Percentiles rank a stretch among this genome's conserved stretches.
phyloP scores from a whole-genome alignment of 1,284 basidiomycete species.

The Quambalaria eucalypti region DNA sequence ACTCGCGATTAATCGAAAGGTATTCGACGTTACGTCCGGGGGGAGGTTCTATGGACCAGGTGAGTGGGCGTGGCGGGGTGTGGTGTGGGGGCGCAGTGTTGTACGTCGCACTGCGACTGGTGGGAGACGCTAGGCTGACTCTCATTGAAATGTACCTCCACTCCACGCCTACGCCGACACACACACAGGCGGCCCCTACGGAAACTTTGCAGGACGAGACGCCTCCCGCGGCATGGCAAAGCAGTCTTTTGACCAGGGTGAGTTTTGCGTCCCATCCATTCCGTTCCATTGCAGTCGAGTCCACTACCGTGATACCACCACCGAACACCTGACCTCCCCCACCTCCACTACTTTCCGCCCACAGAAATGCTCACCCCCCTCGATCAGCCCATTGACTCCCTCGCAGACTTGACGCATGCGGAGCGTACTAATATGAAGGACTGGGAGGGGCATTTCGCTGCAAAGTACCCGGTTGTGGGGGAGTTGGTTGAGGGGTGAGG shows the following conservation, averaged over 20 bases:
- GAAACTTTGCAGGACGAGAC: slow-evolving; percentile 89
- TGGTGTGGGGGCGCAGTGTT: background rate
- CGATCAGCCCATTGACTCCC: slow-evolving; percentile 74
- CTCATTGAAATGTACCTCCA: background rate
- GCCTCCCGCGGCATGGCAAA: slow-evolving; percentile 92
- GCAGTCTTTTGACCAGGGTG: slow-evolving; percentile 82
- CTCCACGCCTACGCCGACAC: no score
- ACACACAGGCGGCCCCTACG: slow-evolving; percentile 74
- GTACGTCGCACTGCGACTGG: background rate
- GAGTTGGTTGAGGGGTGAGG: slow-evolving; percentile 30
- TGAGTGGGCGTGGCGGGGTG: slow-evolving; percentile 48
- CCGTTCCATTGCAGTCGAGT: no score
- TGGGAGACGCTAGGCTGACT: background rate
- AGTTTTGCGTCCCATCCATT: no score
- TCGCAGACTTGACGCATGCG: slow-evolving; percentile 64
- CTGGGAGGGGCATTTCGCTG: slow-evolving; percentile 26
- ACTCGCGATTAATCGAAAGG: slow-evolving; percentile 73
- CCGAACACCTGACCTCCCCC: background rate
- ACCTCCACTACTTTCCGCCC: slow-evolving; percentile 2
- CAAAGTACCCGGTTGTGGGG: slow-evolving; percentile 41
- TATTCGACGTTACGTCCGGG: slow-evolving; percentile 83
- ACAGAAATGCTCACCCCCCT: slow-evolving; percentile 79
- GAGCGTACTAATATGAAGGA: slow-evolving; percentile 52
- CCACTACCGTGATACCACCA: no score
- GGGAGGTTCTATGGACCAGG: slow-evolving; percentile 85